Percentiles rank a stretch among this genome's conserved stretches.
These are phyloP conservation scores for Macrotyloma uniflorum DNA, from an alignment of 306 rosid species.

Conservation along the genomic window DNA sequence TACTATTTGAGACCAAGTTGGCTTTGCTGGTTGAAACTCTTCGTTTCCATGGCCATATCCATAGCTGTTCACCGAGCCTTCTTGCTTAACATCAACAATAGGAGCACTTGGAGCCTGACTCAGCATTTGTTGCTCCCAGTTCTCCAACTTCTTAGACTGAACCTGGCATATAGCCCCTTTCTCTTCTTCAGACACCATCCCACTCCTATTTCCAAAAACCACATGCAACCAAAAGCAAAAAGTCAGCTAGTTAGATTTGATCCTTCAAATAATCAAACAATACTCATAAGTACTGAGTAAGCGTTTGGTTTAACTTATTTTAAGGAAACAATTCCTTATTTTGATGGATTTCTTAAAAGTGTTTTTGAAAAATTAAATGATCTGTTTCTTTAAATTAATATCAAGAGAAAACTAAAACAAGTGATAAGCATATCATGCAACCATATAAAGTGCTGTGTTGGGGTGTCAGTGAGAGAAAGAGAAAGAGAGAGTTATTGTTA, in stretches of 20 bases:
- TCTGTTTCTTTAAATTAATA: neutral
- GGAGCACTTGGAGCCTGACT: slow-evolving; percentile 48
- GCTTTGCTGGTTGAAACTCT: slow-evolving; percentile 50
- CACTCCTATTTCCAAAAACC: slow-evolving; percentile 55
- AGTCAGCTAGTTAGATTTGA: neutral
- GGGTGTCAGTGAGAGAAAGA: neutral
- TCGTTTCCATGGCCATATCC: slow-evolving; percentile 59
- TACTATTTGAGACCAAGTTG: slow-evolving; percentile 56
- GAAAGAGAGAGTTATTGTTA: slow-evolving; percentile 4
- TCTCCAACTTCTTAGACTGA: slow-evolving; percentile 66
- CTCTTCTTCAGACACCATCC: slow-evolving; percentile 71
- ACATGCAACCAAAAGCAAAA: neutral
- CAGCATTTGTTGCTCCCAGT: slow-evolving; percentile 67
- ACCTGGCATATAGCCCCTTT: slow-evolving; percentile 52
- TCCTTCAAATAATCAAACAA: neutral
- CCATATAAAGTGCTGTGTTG: neutral
- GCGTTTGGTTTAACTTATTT: neutral
- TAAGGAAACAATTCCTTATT: neutral
- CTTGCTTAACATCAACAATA: slow-evolving; percentile 70
- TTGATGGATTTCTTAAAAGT: neutral
- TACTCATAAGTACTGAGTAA: neutral
- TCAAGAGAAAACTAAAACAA: too few relatives aligned
- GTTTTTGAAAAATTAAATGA: neutral
- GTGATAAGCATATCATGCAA: neutral
- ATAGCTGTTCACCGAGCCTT: slow-evolving; percentile 53